Evolutionary conservation across 352 stramenopile species (phyloP), one percentile per base, ranked within the genome.

Genomic region (Phytopythium litorale): DNA sequence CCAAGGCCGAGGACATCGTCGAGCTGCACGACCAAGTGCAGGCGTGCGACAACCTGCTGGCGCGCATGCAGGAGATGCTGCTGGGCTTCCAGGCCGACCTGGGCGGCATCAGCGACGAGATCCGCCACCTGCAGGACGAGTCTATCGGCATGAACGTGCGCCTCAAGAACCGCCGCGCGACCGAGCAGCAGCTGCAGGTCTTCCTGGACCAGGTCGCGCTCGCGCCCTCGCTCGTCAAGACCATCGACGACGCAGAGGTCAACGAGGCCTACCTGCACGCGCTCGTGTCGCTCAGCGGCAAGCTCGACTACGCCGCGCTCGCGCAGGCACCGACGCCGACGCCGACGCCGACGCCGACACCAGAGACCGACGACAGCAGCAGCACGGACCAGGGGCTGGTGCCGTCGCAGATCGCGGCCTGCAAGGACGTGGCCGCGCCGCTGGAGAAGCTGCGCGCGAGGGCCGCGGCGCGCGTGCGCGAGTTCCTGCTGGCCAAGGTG

Each of bases 21-120:
- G 81, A 89, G 59, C 71, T 99, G 50, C 91, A 97, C 62, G 81
- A 94, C 55, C 87, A 99, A 66, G 92, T 99, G 49, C 89, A 98
- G 65, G 85, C 92, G 55, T 99, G 97, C 75, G 97, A 99, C 78
- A 90, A 94, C 67, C 94, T 99, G 61, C 83, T 99, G 48, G 92
- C 89, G 21, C 88, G 91, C 49, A 97, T 99, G 87, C 96, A 99
- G 70, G 96, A 98, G 80, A 98, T 99, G 91, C 72, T 99, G 42
- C 73, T 98, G 25, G 96, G 97, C 9, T 99, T 99, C 76, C 97
- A 99, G 79, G 96, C 96, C 4, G 97, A 99, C 76, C 75, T 99
- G 8, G 97, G 96, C 28, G 96, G 96, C 46, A 97, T 99, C 65
- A 98, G 89, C 66, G 92, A 98, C 55, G 97, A 99, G 73, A 99